A percentile compares a stretch with the other conserved stretches of the same genome.
Evolutionary conservation across 75 land plant genomes (phyloP).

Genomic region (Chamaecyparis obtusa): DNA sequence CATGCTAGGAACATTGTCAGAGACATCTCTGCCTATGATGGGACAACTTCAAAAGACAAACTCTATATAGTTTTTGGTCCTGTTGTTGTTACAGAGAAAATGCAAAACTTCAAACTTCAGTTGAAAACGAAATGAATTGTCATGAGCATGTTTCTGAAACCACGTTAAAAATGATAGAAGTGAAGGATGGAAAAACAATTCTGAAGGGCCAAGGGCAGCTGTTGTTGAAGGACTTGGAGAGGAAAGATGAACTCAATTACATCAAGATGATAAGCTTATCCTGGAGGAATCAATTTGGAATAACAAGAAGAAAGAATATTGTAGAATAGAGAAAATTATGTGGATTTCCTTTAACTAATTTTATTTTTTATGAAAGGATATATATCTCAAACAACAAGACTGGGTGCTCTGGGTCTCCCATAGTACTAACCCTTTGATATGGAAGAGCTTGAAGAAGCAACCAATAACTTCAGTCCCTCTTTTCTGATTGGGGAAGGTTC

Average conservation of each 20-base stretch:
- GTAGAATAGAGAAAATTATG: neutral
- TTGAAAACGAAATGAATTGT: conserved; percentile 1
- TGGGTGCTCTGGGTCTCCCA: conserved; percentile 69
- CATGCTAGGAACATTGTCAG: neutral
- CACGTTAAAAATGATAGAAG: neutral
- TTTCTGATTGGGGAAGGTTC: conserved; percentile 64
- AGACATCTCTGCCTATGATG: neutral
- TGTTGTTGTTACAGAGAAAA: neutral
- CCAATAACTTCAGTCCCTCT: conserved; percentile 60
- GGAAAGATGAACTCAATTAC: neutral
- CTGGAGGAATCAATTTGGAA: neutral
- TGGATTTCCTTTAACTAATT: neutral
- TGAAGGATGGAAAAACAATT: neutral
- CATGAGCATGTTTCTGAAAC: too few relatives aligned
- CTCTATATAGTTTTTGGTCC: neutral
- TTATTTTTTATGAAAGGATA: too few relatives aligned
- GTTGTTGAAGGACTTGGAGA: neutral
- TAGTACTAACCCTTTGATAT: conserved; percentile 66
- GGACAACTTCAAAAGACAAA: conserved; percentile 4
- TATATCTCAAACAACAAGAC: conserved; percentile 71
- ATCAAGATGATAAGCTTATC: neutral
- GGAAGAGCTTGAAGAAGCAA: conserved; percentile 84
- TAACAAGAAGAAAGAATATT: neutral
- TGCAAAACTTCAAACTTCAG: neutral
- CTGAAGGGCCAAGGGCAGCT: neutral